phyloP scores from a whole-genome alignment of 257 asterid species.

The Gentiana dahurica region DNA sequence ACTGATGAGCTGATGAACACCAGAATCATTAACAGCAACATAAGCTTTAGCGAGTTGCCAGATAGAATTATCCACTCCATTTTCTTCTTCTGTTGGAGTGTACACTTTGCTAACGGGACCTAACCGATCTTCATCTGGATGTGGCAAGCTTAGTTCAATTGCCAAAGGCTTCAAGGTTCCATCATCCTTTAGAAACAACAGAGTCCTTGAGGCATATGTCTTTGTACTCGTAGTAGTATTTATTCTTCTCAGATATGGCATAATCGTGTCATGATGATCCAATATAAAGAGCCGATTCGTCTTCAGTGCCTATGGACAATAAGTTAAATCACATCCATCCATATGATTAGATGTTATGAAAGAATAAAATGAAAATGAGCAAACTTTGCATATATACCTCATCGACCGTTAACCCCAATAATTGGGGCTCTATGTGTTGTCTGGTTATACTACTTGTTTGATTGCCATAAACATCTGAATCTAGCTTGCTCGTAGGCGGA shows the following conservation, averaged over 20 bases:
- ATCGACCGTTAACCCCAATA: conserved; percentile 39
- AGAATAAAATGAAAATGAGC: too few species aligned
- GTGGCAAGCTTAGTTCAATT: conserved; percentile 70
- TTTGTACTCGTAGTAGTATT: conserved; percentile 36
- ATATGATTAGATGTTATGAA: neutral
- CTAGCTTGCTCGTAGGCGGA: conserved; percentile 56
- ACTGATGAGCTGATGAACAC: conserved; percentile 57
- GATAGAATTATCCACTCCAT: conserved; percentile 38
- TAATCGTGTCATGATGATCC: conserved; percentile 55
- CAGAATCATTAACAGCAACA: conserved; percentile 64
- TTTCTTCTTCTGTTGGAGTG: conserved; percentile 51
- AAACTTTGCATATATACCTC: conserved; percentile 25
- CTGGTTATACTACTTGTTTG: conserved; percentile 48
- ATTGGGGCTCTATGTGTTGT: conserved; percentile 31
- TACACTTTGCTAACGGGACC: conserved; percentile 45
- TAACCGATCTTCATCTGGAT: conserved; percentile 40
- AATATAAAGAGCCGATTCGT: conserved; percentile 42
- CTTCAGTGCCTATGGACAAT: conserved; percentile 33
- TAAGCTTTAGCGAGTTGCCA: conserved; percentile 88
- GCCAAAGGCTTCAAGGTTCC: conserved; percentile 70
- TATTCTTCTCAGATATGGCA: conserved; percentile 61
- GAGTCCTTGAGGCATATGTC: conserved; percentile 62
- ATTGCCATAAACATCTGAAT: conserved; percentile 42
- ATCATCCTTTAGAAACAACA: conserved; percentile 45
- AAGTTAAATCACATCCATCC: too few species aligned